Evolutionary conservation across 1,284 basidiomycete genomes (phyloP), one percentile per base, ranked within the genome.

Genomic region (Papiliotrema terrestris): DNA sequence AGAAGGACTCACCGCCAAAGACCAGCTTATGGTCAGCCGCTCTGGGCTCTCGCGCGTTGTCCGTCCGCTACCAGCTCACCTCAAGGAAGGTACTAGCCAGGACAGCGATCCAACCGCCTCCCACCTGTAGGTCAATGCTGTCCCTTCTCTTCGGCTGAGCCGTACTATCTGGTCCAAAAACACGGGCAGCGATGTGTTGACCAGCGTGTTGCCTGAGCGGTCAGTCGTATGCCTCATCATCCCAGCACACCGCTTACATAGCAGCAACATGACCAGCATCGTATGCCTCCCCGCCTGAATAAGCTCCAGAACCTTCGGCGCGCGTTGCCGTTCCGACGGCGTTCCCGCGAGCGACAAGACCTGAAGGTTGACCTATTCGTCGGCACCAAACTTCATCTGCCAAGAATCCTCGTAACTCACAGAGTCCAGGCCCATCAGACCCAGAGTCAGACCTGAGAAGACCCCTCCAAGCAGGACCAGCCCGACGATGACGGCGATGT

Each of bases 371-470:
- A 73, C 69, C 71, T 71, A 41, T 8, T 8, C 36, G 32, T 35
- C 11, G 23, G n/a, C 41, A 15, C 14, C 8, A 6, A 11, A 41
- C 26, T 38, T 37, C 11, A 22, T 9, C 22, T 20, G 22, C 1
- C 26, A 13, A 15, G 15, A 13, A 32, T 5, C 14, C 17, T n/a
- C 17, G 1, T 6, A 2, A 63, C 64, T 42, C 46, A 71, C 75
- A 56, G 69, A 71, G 56, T 78, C 78, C 29, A 78, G 67, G 22
- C 79, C 79, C 80, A 81, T 80, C 41, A 81, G 63, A 4, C 78
- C 80, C 6, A 81, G 72, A 1, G 80, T 81, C 43, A 81, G 69
- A 4, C 80, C 80, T 0, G 78, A 77, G 65, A 80, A 80, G 25
- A 80, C 66, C 13, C 80, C 80, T 3, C 78, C 78, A 11, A 71